Conservation (phyloP, 108 stramenopile species). For the Fistulifera pelliculosa region DNA sequence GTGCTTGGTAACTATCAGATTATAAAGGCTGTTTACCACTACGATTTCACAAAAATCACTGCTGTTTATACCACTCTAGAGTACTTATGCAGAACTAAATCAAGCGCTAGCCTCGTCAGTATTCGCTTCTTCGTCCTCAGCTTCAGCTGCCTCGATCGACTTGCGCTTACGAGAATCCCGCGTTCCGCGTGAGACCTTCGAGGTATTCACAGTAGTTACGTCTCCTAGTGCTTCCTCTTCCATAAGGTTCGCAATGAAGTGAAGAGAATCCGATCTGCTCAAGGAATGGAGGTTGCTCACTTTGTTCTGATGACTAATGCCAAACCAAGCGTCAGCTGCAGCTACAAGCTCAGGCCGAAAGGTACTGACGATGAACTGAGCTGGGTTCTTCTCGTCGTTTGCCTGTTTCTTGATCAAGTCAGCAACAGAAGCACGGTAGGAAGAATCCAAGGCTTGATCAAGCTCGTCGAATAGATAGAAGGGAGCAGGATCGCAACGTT, state of each 20-base stretch:
- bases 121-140: not conserved
- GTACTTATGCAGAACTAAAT: no score
- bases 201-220: constrained; percentile 45
- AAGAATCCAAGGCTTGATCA: constrained; percentile 94
- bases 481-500: constrained; percentile 98
- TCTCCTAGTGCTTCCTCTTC: constrained; percentile 72
- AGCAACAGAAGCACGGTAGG: constrained; percentile 93
- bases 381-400: constrained; percentile 77
- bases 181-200: constrained; percentile 8
- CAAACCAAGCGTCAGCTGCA: constrained; percentile 80
- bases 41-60: no score
- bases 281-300: constrained; percentile 73
- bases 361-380: constrained; percentile 98
- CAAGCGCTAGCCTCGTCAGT: not conserved
- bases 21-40: no score
- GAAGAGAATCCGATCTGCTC: constrained; percentile 74
- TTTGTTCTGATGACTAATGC: constrained; percentile 86
- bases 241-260: constrained; percentile 87
- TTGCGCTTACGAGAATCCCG: constrained; percentile 28
- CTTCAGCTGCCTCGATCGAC: not conserved
- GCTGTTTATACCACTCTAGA: no score
- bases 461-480: constrained; percentile 99
- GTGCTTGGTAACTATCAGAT: no score
- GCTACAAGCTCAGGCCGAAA: constrained; percentile 97
- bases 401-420: constrained; percentile 92